Conservation (phyloP, 352 stramenopile genomes). For the Plasmopara viticola region DNA sequence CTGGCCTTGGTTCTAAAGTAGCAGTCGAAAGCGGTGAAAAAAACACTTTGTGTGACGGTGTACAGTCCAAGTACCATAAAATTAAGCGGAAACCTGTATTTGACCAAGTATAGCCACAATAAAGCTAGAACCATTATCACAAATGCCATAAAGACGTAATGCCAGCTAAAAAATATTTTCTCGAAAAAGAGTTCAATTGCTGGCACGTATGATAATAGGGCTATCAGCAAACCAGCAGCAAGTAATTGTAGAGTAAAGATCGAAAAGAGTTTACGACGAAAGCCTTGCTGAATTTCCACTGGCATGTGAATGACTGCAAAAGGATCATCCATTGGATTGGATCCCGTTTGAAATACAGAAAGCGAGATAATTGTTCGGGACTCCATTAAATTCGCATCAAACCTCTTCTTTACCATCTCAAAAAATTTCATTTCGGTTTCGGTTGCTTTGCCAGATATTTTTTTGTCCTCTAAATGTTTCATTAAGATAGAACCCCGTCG, state of each 20-base stretch:
- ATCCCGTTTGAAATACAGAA: conserved; percentile 67
- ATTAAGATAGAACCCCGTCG: conserved; percentile 65
- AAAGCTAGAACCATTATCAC: conserved; percentile 48
- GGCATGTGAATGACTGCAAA: conserved; percentile 71
- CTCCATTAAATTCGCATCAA: conserved; percentile 67
- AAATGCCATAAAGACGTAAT: conserved; percentile 49
- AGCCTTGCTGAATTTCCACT: conserved; percentile 63
- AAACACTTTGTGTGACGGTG: conserved; percentile 52
- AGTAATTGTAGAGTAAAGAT: conserved; percentile 72
- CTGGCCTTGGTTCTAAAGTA: conserved; percentile 52
- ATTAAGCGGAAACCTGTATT: conserved; percentile 68
- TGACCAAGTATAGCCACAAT: conserved; percentile 66
- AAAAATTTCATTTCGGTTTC: conserved; percentile 81
- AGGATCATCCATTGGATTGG: conserved; percentile 63
- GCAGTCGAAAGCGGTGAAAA: conserved; percentile 50
- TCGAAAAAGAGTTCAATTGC: conserved; percentile 26
- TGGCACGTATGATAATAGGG: conserved; percentile 38
- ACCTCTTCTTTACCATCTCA: conserved; percentile 64
- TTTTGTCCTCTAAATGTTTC: conserved; percentile 63
- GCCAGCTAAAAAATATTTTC: conserved; percentile 35
- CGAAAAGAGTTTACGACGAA: conserved; percentile 67
- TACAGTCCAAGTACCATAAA: conserved; percentile 56
- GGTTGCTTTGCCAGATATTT: conserved; percentile 44
- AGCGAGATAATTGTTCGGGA: conserved; percentile 71
- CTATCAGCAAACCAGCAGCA: conserved; percentile 39